phyloP scores from a whole-genome alignment of 1,284 basidiomycete genomes.

The Pseudozyma sp. region DNA sequence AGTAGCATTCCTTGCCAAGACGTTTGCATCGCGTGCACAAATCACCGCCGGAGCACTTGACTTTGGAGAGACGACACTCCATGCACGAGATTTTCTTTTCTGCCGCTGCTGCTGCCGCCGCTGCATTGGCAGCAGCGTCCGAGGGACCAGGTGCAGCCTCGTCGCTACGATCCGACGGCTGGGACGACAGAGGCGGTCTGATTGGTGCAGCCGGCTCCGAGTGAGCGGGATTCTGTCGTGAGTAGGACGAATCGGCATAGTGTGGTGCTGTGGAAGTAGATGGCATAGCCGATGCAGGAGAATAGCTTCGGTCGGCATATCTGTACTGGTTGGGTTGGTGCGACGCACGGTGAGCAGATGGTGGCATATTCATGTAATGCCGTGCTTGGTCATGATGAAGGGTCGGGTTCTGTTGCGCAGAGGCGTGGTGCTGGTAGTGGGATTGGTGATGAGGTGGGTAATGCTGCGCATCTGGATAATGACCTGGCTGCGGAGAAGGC shows the following conservation, averaged over 20 bases:
- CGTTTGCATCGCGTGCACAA: slow-evolving; percentile 47
- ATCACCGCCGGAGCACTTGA: slow-evolving; percentile 51
- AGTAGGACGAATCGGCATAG: background rate
- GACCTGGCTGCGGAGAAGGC: slow-evolving; percentile 30
- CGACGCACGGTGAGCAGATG: slow-evolving; percentile 9
- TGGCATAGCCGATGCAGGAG: slow-evolving; percentile 21
- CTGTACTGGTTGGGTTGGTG: slow-evolving; percentile 30
- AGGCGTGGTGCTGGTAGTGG: slow-evolving; percentile 13
- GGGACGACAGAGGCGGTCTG: slow-evolving; percentile 3
- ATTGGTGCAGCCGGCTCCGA: slow-evolving; percentile 11
- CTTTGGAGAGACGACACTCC: slow-evolving; percentile 50
- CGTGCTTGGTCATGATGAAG: slow-evolving; percentile 17
- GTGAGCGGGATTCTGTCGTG: background rate
- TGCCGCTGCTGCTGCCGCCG: slow-evolving; percentile 8
- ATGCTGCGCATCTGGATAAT: slow-evolving; percentile 19
- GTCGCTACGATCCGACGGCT: slow-evolving; percentile 9
- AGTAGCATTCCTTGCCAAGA: slow-evolving; percentile 43
- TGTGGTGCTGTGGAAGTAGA: slow-evolving; percentile 19
- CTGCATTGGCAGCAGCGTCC: slow-evolving; percentile 3
- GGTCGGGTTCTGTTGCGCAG: background rate
- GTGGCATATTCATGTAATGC: slow-evolving; percentile 16
- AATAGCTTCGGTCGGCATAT: slow-evolving; percentile 27
- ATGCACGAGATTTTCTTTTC: slow-evolving; percentile 57
- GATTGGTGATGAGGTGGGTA: slow-evolving; percentile 12
- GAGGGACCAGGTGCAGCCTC: background rate